These are phyloP conservation scores for Paspalum vaginatum DNA, from an alignment of 176 grass and related monocot species.

Conservation along the genomic window DNA sequence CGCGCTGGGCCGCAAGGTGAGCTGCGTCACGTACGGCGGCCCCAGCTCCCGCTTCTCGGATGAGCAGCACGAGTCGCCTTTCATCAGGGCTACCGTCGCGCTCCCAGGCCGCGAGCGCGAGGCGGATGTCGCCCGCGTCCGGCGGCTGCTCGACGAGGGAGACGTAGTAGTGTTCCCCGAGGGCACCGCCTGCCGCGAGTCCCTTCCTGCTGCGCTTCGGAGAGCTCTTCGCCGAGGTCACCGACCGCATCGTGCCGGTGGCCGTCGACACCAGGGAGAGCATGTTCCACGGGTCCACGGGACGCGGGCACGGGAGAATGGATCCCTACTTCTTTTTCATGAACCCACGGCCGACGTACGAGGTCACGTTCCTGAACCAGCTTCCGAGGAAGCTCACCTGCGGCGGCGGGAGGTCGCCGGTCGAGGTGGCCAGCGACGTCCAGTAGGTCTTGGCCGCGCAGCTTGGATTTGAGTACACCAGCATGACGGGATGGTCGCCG, in stretches of 20 bases:
- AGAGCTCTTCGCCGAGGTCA: slow-evolving; percentile 60
- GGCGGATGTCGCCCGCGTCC: slow-evolving; percentile 40
- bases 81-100: slow-evolving; percentile 41
- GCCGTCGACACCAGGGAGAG: slow-evolving; percentile 56
- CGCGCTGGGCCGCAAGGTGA: slow-evolving; percentile 68
- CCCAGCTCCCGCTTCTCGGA: slow-evolving; percentile 47
- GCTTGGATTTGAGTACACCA: slow-evolving; percentile 69
- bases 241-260: slow-evolving; percentile 75
- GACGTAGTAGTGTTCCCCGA: slow-evolving; percentile 71
- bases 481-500: slow-evolving; percentile 46
- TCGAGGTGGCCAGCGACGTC: slow-evolving; percentile 69
- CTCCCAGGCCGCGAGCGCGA: slow-evolving; percentile 34
- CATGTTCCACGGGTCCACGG: slow-evolving; percentile 69
- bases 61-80: slow-evolving; percentile 42
- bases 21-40: slow-evolving; percentile 56
- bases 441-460: slow-evolving; percentile 51
- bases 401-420: slow-evolving; percentile 49
- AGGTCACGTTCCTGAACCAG: slow-evolving; percentile 75
- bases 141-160: slow-evolving; percentile 52
- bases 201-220: slow-evolving; percentile 59
- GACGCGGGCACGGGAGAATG: slow-evolving; percentile 41
- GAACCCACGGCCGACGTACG: slow-evolving; percentile 68
- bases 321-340: slow-evolving; percentile 84
- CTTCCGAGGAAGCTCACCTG: slow-evolving; percentile 65
- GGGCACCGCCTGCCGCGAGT: slow-evolving; percentile 61